A percentile compares a stretch with the other conserved stretches of the same genome.
Conservation (phyloP, 257 asterid species). For the Petunia axillaris region DNA sequence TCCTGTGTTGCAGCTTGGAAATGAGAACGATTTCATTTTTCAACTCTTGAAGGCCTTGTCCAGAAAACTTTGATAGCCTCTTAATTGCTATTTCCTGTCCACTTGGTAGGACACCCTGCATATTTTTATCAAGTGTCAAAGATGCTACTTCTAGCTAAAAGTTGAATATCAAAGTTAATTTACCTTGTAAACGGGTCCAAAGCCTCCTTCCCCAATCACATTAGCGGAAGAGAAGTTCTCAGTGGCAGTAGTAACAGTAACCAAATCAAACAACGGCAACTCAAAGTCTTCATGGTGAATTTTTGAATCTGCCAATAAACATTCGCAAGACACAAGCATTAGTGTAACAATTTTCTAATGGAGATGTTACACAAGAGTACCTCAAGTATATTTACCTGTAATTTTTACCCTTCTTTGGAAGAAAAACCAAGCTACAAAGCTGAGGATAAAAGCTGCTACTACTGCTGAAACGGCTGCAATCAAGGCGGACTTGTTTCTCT, state of each 20-base stretch:
- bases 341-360: not conserved
- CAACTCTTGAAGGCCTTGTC: constrained; percentile 19
- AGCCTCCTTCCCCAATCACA: constrained; percentile 30
- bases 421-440: not conserved
- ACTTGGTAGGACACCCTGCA: constrained; percentile 20
- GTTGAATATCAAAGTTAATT: not conserved
- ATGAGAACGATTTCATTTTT: constrained; percentile 21
- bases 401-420: not conserved
- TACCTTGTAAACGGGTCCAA: constrained; percentile 27
- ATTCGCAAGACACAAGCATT: not conserved
- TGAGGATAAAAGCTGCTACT: not conserved
- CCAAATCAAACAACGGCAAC: constrained; percentile 26
- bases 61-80: constrained; percentile 21
- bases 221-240: constrained; percentile 21
- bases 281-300: not conserved
- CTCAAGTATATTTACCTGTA: not conserved
- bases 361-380: not conserved
- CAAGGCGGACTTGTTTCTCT: not conserved
- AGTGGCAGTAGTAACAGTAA: not conserved
- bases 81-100: constrained; percentile 29
- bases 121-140: not conserved
- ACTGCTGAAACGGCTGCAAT: not conserved
- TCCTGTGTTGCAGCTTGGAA: constrained; percentile 28
- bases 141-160: not conserved
- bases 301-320: not conserved